Conservation (phyloP, 768 basidiomycete species). For the Lactarius quietus region DNA sequence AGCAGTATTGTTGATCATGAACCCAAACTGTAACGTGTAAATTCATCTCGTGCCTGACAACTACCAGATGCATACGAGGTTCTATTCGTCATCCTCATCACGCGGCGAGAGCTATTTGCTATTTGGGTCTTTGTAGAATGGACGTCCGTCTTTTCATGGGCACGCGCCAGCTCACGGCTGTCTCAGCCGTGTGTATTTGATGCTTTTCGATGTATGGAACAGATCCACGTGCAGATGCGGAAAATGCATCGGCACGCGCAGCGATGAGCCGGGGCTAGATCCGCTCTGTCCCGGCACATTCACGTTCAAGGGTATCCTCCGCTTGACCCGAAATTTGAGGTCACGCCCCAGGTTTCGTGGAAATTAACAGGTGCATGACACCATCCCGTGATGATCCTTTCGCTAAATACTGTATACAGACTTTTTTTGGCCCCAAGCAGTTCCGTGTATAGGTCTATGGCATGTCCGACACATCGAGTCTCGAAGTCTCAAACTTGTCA, state of each 20-base stretch:
- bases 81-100: neutral
- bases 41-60: neutral
- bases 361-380: neutral
- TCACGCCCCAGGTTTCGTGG: neutral
- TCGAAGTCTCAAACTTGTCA: neutral
- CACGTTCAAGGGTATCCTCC: neutral
- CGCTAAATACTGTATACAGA: neutral
- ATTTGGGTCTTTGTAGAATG: neutral
- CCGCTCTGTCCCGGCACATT: neutral
- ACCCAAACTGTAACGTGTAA: neutral
- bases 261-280: neutral
- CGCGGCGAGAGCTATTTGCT: neutral
- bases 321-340: neutral
- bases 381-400: neutral
- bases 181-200: neutral
- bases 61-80: neutral
- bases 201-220: neutral
- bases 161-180: neutral
- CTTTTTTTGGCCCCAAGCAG: neutral
- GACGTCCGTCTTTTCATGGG: slow-evolving; percentile 9
- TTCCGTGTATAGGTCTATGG: neutral
- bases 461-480: neutral
- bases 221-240: slow-evolving; percentile 12
- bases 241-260: neutral
- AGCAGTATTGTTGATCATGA: neutral